Base-by-base conservation (phyloP, 306 rosid species). In the Trichosanthes cucumerina region DNA sequence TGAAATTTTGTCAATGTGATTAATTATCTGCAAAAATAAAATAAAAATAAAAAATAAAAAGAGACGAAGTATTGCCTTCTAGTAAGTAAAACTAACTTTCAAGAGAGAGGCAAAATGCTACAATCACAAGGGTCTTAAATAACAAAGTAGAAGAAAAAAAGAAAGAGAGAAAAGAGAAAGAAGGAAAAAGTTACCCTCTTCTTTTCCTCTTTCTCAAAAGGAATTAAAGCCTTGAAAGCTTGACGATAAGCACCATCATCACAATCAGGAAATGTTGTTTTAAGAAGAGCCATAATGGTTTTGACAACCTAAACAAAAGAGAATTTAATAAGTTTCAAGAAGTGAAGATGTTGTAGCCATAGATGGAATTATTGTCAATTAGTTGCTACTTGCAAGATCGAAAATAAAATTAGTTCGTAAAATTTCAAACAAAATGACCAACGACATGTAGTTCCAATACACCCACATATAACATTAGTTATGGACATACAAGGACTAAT, bases 151-250 rank as follows among this genome's bases (percentile, higher is more conserved):
- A 72, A 75, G 79, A 64, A 46, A 69, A 79, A 80, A 52, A 24
- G 7, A 28, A 59, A 81, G n/a, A 69, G 56, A 3, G n/a, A 14
- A 13, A 10, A 63, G n/a, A 21, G 44, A 56, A 58, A 66, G 31
- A 47, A 64, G 46, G 77, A 78, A 82, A 60, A 24, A 4, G 11
- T 43, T 88, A 90, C 97, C 97, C 86, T 91, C 83, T 86, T 91
- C 83, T 89, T 95, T 74, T 83, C 86, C 81, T 92, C 98, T 82
- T 89, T 95, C 89, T 92, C 98, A 31, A 84, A 83, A 75, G 93
- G 92, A 78, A 95, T 87, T 83, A 95, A 81, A 77, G 95, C 97
- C 91, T 95, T 95, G 88, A 95, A 95, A 75, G 86, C 93, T 21
- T 81, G 86, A 82, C 77, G 88, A 85, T 89, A 92, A 38, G 94